Conservation (phyloP, 495 filamentous ascomycete species). For the Penicillium parvum region DNA sequence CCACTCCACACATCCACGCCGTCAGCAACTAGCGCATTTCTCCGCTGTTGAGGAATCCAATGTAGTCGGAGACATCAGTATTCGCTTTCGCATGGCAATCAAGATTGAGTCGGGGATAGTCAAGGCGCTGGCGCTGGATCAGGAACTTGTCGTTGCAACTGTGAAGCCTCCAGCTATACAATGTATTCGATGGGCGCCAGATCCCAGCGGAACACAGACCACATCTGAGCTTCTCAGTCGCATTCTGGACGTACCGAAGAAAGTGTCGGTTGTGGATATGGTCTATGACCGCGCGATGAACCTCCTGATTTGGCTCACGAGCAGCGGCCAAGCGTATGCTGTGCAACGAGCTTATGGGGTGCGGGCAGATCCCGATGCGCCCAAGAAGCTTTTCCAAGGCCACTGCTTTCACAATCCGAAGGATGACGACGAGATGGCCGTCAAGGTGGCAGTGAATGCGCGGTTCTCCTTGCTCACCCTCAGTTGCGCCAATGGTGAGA, state of each 20-base stretch:
- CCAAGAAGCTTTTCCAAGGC: constrained; percentile 75
- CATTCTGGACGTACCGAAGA: constrained; percentile 79
- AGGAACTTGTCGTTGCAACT: constrained; percentile 91
- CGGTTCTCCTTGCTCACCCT: constrained; percentile 90
- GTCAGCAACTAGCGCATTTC: constrained; percentile 66
- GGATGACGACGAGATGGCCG: constrained; percentile 53
- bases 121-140: constrained; percentile 81
- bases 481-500: constrained; percentile 72
- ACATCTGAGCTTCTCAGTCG: constrained; percentile 85
- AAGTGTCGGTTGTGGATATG: constrained; percentile 74
- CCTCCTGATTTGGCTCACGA: constrained; percentile 87
- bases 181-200: constrained; percentile 90
- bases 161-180: constrained; percentile 90
- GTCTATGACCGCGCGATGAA: constrained; percentile 97
- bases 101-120: constrained; percentile 95
- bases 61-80: constrained; percentile 77
- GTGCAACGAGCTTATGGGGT: constrained; percentile 63
- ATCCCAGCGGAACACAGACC: constrained; percentile 76
- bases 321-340: constrained; percentile 84
- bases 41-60: constrained; percentile 62
- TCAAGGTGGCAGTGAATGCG: constrained; percentile 81
- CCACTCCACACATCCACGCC: constrained; percentile 61
- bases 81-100: constrained; percentile 95
- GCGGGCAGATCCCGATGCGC: constrained; percentile 28
- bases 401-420: constrained; percentile 83